Base-by-base conservation (phyloP, 2,329 filamentous ascomycete genomes). In the Alternaria novae-zelandiae region DNA sequence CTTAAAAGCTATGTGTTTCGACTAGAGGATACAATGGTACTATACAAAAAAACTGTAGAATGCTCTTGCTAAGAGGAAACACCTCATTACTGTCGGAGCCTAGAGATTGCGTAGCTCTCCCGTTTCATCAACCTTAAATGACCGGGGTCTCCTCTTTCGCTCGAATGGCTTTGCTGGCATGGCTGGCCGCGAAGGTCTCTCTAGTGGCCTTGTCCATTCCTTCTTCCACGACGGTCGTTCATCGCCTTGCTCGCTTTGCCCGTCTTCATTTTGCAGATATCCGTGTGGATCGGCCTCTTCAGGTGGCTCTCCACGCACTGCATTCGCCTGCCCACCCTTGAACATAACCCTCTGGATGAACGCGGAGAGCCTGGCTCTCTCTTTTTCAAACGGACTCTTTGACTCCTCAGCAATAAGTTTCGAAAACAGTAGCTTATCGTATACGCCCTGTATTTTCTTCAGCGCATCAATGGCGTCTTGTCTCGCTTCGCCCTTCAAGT, bases 361-460 rank as follows among this genome's bases (percentile, higher is more conserved):
- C 9, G 70, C 65, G 17, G 70, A 69, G 17, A 79, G 51, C 23
- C 66, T 70, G 10, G 75, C 74, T 54, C 70, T 64, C 59, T 73
- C 71, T 20, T 41, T 54, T 51, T 73, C 77, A 49, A 75, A 78
- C 3, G 65, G 63, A n/a, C 53, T 26, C 57, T 76, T 77, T 46
- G 71, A 63, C 58, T 74, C 70, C 49, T 78, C 74, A 0, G 70
- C 53, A 15, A 80, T 65, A 51, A 77, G n/a, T n/a, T 77, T 72
- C 12, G 71, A 73, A 12, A 64, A 46, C 4, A 80, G 50, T n/a
- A 80, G 59, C 50, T 65, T 72, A 53, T 80, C 77, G 36, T 74
- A 76, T 2, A 79, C 60, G 23, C 61, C 74, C 57, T 78, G 71
- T 7, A 79, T 67, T 50, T 66, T 73, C 11, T 70, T 67, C 36